Conservation (phyloP, 352 stramenopile genomes). For the Phytopythium helicoides region DNA sequence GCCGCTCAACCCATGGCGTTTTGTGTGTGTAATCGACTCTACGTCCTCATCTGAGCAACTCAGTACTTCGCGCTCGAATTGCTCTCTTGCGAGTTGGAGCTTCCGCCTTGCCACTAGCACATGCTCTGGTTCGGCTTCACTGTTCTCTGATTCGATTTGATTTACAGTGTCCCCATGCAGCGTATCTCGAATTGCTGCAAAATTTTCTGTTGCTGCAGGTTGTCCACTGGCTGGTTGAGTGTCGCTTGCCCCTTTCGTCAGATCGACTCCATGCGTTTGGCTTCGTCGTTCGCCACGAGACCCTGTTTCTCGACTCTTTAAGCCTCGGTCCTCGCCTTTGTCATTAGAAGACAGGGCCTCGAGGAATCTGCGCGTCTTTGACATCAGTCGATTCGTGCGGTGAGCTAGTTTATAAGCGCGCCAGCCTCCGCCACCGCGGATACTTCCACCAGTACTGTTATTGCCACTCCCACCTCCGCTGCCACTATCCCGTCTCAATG, state of each 20-base stretch:
- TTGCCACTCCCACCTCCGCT: slow-evolving; percentile 1
- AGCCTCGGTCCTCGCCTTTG: slow-evolving; percentile 3
- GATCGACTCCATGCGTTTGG: not conserved
- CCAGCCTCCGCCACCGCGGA: slow-evolving; percentile 43
- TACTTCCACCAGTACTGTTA: slow-evolving; percentile 1
- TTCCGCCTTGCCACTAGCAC: slow-evolving; percentile 12
- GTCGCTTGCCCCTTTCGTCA: not conserved
- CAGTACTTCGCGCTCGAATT: slow-evolving; percentile 51
- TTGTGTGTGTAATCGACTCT: slow-evolving; percentile 5
- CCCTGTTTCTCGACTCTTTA: not conserved
- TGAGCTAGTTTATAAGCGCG: slow-evolving; percentile 62
- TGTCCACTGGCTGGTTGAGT: too few relatives aligned
- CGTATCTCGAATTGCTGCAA: too few relatives aligned
- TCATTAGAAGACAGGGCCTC: slow-evolving; percentile 16
- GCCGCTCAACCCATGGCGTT: not conserved
- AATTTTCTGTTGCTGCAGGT: too few relatives aligned
- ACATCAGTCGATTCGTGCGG: slow-evolving; percentile 54
- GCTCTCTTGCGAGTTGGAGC: slow-evolving; percentile 13
- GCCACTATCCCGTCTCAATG: slow-evolving; percentile 9
- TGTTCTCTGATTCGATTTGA: not conserved
- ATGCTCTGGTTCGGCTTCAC: not conserved
- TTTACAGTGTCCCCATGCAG: too few relatives aligned
- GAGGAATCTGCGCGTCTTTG: slow-evolving; percentile 54
- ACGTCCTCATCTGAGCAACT: slow-evolving; percentile 21
- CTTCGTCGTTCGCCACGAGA: not conserved